phyloP scores from a whole-genome alignment of 2,329 filamentous ascomycete species.

The Diaporthe sp. region DNA sequence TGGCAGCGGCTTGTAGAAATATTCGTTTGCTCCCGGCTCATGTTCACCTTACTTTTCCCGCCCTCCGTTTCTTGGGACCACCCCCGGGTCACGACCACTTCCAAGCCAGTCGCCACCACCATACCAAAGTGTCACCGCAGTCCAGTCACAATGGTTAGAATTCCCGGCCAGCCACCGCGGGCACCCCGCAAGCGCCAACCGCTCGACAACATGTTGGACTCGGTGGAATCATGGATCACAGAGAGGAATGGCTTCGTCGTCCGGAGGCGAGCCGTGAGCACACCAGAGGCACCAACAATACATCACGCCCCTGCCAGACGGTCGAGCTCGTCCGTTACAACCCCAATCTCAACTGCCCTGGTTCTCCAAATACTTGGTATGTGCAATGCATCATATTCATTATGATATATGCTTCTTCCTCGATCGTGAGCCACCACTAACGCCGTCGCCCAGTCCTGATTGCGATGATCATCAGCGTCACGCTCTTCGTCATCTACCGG shows the following conservation, averaged over 20 bases:
- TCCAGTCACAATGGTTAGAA: constrained; percentile 27
- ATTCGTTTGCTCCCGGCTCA: constrained; percentile 14
- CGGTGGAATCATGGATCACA: constrained; percentile 14
- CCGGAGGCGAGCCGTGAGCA: background rate
- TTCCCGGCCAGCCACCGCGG: constrained; percentile 11
- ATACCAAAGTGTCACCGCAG: background rate
- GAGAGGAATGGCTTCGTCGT: constrained; percentile 10
- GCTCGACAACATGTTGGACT: constrained; percentile 30
- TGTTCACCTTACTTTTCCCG: background rate
- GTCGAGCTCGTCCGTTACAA: background rate
- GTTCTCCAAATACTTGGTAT: constrained; percentile 25
- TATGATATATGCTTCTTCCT: background rate
- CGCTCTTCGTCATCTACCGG: constrained; percentile 8
- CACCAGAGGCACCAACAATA: background rate
- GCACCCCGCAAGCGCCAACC: constrained; percentile 14
- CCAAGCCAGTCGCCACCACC: constrained; percentile 22
- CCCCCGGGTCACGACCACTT: constrained; percentile 1
- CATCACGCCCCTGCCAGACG: constrained; percentile 1
- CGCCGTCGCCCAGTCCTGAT: constrained; percentile 8
- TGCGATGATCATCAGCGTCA: constrained; percentile 19
- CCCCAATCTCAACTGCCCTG: constrained; percentile 14
- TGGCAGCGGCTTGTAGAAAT: constrained; percentile 10
- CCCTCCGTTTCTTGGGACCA: constrained; percentile 3
- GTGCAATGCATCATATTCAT: background rate
- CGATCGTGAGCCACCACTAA: background rate